Evolutionary conservation across 306 rosid genomes (phyloP).

Genomic region (Cucurbita maxima): DNA sequence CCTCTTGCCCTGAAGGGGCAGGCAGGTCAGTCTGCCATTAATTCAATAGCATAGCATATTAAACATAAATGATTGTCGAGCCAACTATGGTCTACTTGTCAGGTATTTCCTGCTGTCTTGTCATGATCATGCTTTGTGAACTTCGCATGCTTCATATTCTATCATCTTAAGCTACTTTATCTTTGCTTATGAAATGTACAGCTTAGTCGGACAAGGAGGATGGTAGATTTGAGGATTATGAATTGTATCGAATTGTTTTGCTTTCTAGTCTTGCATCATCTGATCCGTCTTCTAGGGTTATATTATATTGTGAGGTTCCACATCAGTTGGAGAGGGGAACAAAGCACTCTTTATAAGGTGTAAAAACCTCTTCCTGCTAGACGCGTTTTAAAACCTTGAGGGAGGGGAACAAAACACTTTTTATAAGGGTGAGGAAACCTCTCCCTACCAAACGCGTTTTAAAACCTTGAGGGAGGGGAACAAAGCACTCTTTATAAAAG

Average conservation of each 20-base stretch:
- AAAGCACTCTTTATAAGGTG: too few species aligned
- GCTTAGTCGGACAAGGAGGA: neutral
- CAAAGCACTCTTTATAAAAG: too few species aligned
- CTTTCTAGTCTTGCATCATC: neutral
- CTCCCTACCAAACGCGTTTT: too few species aligned
- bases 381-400: too few species aligned
- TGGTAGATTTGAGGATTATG: neutral
- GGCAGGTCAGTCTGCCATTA: constrained; percentile 44
- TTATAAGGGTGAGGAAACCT: too few species aligned
- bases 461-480: too few species aligned
- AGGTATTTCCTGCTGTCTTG: neutral
- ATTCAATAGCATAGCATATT: neutral
- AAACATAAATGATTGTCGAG: neutral
- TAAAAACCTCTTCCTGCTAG: too few species aligned
- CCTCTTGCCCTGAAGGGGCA: constrained; percentile 68
- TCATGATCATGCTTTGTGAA: neutral
- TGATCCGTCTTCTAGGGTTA: neutral
- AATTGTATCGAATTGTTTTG: neutral
- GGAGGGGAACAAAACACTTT: too few species aligned
- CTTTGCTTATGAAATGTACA: neutral
- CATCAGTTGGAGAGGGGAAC: too few species aligned
- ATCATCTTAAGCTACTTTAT: neutral
- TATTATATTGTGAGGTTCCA: neutral
- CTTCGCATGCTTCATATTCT: neutral
- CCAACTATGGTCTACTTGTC: neutral